Evolutionary conservation across 352 stramenopile species (phyloP).

Genomic region (Phytophthora pistaciae): DNA sequence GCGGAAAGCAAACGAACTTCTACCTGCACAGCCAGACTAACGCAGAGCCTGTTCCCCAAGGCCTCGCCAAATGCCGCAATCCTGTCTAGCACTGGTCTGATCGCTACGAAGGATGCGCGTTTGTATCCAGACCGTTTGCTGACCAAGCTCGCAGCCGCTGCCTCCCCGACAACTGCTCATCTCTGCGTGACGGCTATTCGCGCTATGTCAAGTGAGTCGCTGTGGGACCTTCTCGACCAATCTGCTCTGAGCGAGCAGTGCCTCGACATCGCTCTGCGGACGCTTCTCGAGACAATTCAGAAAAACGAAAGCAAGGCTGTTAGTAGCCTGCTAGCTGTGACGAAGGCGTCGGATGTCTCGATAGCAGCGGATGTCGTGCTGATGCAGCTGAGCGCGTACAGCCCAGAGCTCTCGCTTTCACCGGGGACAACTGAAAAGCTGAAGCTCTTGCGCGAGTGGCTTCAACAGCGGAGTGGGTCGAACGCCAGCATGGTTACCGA

Average conservation of each 20-base stretch:
- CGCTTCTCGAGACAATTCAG: conserved; percentile 35
- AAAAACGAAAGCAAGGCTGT: conserved; percentile 58
- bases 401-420: conserved; percentile 12
- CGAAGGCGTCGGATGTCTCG: conserved; percentile 34
- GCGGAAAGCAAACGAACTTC: conserved; percentile 12
- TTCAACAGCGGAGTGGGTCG: conserved; percentile 35
- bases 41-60: conserved; percentile 73
- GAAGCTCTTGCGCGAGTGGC: conserved; percentile 39
- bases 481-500: conserved; percentile 28
- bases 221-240: conserved; percentile 69
- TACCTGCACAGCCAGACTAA: conserved; percentile 48
- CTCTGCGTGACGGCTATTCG: conserved; percentile 62
- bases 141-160: conserved; percentile 66
- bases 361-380: conserved; percentile 27
- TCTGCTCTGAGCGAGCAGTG: conserved; percentile 59
- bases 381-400: conserved; percentile 43
- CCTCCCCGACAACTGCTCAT: conserved; percentile 47
- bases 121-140: conserved; percentile 77
- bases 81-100: conserved; percentile 71
- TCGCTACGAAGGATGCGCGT: conserved; percentile 78
- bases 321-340: conserved; percentile 41
- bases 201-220: conserved; percentile 60
- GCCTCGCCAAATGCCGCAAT: conserved; percentile 56
- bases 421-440: conserved; percentile 29
- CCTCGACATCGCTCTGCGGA: conserved; percentile 42